Evolutionary conservation across 495 filamentous ascomycete species (phyloP).

Genomic region (Penicillium samsonianum): DNA sequence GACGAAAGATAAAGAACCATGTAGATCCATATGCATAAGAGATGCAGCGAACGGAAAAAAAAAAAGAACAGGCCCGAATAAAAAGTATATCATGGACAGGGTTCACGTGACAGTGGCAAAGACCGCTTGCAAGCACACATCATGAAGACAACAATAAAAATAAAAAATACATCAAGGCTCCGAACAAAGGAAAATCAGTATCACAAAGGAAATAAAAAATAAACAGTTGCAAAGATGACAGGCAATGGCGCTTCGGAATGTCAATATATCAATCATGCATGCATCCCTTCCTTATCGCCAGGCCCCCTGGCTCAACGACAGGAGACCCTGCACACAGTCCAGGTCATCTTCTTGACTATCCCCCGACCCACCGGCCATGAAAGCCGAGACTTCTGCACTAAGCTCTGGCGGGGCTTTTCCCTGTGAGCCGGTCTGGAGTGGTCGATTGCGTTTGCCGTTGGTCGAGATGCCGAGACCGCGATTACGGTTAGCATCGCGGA

Average conservation of each 20-base stretch:
- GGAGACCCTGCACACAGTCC: constrained; percentile 75
- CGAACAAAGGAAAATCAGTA: constrained; percentile 20
- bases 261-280: constrained; percentile 4
- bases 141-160: constrained; percentile 24
- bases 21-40: constrained; percentile 12
- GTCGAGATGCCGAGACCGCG: constrained; percentile 31
- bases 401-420: constrained; percentile 37
- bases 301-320: constrained; percentile 70
- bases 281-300: constrained; percentile 47
- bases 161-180: constrained; percentile 20
- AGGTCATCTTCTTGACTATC: constrained; percentile 68
- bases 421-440: constrained; percentile 31
- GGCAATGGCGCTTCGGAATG: constrained; percentile 6
- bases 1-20: constrained; percentile 4
- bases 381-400: constrained; percentile 63
- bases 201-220: constrained; percentile 30
- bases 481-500: constrained; percentile 46
- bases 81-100: constrained; percentile 25
- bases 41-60: constrained; percentile 12
- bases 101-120: constrained; percentile 36
- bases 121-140: constrained; percentile 42
- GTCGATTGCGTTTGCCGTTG: constrained; percentile 40
- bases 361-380: constrained; percentile 63
- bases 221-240: constrained; percentile 13
- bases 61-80: constrained; percentile 13